phyloP scores from a whole-genome alignment of 2,329 filamentous ascomycete species.

The Arthrobotrys iridis region DNA sequence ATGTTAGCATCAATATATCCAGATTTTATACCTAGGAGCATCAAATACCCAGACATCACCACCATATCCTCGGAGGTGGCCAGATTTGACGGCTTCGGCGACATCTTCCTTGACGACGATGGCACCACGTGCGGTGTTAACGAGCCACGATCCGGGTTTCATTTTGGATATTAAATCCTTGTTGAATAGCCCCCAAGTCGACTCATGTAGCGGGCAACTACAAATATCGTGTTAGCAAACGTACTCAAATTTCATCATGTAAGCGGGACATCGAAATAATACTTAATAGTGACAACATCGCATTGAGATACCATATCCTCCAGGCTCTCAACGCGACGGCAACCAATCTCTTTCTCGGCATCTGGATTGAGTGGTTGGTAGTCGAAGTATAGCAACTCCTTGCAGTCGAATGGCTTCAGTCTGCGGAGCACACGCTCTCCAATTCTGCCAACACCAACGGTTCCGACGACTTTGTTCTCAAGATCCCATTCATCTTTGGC shows the following conservation, averaged over 20 bases:
- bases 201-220: constrained; percentile 93
- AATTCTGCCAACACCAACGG: constrained; percentile 95
- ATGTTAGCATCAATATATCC: neutral
- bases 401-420: constrained; percentile 98
- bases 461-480: constrained; percentile 96
- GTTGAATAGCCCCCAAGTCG: constrained; percentile 96
- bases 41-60: constrained; percentile 57
- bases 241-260: neutral
- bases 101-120: constrained; percentile 99
- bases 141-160: constrained; percentile 96
- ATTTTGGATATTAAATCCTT: constrained; percentile 98
- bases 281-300: constrained; percentile 96
- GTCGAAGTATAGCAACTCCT: constrained; percentile 99
- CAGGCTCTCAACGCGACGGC: constrained; percentile 84
- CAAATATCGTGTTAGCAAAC: neutral
- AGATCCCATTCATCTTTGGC: constrained; percentile 99
- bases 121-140: constrained; percentile 98
- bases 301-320: constrained; percentile 95
- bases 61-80: constrained; percentile 88
- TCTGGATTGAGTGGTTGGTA: constrained; percentile 92
- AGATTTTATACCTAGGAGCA: neutral
- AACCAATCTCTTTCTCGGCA: constrained; percentile 94
- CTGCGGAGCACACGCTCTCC: constrained; percentile 96
- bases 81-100: constrained; percentile 87
- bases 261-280: neutral